phyloP scores from a whole-genome alignment of 768 basidiomycete genomes.

The Dentipellis fragilis region DNA sequence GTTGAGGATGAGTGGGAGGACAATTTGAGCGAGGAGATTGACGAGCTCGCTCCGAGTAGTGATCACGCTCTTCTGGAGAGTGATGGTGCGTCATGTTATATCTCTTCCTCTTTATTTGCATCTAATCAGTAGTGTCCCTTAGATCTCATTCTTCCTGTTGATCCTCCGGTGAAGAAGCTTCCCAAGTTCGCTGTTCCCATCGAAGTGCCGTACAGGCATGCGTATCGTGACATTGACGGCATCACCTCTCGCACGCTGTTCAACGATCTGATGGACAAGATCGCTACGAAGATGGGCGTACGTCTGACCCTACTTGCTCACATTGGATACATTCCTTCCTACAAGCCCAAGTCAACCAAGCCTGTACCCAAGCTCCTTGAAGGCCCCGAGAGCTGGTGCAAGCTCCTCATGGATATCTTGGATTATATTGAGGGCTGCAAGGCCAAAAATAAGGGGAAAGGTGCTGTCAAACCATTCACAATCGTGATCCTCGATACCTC shows the following conservation, averaged over 20 bases:
- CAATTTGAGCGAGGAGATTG: not conserved
- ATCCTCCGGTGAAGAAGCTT: not conserved
- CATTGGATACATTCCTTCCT: constrained; percentile 14
- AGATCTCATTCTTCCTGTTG: not conserved
- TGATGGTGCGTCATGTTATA: not conserved
- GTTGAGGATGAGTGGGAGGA: not conserved
- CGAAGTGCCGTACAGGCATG: not conserved
- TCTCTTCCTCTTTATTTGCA: not conserved
- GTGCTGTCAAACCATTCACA: not conserved
- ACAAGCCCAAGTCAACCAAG: constrained; percentile 11
- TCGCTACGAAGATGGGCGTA: not conserved
- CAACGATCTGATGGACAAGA: not conserved
- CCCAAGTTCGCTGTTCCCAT: not conserved
- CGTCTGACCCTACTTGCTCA: not conserved
- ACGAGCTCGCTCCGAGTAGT: not conserved
- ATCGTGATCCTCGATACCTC: not conserved
- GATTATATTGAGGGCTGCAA: not conserved
- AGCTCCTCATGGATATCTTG: constrained; percentile 10
- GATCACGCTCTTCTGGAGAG: not conserved
- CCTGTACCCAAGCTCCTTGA: constrained; percentile 15
- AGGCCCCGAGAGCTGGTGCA: constrained; percentile 6
- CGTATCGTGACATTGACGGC: not conserved
- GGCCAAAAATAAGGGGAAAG: not conserved
- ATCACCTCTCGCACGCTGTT: not conserved
- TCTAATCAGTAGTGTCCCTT: not conserved